phyloP scores from a whole-genome alignment of 495 filamentous ascomycete genomes.

The Xylaria castorea region DNA sequence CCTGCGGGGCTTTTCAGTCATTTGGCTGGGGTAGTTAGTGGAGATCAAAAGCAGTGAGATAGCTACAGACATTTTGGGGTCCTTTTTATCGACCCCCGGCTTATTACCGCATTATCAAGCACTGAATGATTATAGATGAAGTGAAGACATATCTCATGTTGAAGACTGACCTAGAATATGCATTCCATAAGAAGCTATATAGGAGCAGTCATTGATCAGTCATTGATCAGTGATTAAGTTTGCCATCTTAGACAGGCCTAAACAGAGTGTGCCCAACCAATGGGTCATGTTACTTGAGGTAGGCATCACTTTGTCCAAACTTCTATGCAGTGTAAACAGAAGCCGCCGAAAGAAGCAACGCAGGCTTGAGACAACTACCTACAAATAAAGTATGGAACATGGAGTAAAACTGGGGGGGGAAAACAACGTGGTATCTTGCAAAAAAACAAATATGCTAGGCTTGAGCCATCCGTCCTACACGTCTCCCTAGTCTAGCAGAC shows the following conservation, averaged over 20 bases:
- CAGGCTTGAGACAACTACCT: conserved; percentile 7
- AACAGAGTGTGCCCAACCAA: conserved; percentile 1
- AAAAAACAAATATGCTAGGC: conserved; percentile 28
- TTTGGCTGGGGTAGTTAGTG: background rate
- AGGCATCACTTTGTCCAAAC: conserved; percentile 25
- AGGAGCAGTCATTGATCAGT: conserved; percentile 8
- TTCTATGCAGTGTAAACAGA: background rate
- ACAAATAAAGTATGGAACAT: conserved; percentile 12
- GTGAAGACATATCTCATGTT: conserved; percentile 3
- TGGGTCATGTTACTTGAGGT: background rate
- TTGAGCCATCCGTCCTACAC: conserved; percentile 25
- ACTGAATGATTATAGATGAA: background rate
- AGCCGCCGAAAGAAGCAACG: conserved; percentile 1
- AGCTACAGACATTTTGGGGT: background rate
- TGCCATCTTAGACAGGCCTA: background rate
- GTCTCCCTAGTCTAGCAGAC: conserved; percentile 1
- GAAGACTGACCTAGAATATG: background rate
- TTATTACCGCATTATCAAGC: background rate
- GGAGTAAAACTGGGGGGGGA: conserved; percentile 13
- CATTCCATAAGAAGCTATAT: background rate
- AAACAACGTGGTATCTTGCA: conserved; percentile 28
- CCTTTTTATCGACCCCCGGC: background rate
- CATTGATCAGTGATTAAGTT: conserved; percentile 2
- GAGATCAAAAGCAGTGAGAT: background rate
- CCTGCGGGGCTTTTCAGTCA: background rate